Evolutionary conservation across 176 grass and related monocot species (phyloP).

Genomic region (Olyra latifolia): DNA sequence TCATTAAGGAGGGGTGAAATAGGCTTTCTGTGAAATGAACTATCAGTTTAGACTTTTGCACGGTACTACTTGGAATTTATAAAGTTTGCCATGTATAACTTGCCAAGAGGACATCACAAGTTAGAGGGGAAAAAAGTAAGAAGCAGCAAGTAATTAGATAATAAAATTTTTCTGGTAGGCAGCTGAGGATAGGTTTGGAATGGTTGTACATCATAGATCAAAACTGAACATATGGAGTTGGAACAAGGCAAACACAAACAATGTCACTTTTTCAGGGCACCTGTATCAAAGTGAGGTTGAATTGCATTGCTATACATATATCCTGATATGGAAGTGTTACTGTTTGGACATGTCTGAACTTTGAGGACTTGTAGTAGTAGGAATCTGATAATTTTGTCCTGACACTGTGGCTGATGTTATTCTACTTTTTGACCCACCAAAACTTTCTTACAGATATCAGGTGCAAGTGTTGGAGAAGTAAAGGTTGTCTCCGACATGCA

Average conservation of each 20-base stretch:
- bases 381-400: neutral
- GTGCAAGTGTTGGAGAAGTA: conserved; percentile 79
- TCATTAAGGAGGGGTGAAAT: conserved; percentile 21
- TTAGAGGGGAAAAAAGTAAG: conserved; percentile 23
- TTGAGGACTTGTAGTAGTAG: neutral
- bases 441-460: conserved; percentile 70
- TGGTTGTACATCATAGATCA: neutral
- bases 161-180: neutral
- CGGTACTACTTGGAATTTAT: conserved; percentile 34
- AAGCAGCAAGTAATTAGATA: conserved; percentile 3
- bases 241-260: neutral
- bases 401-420: neutral
- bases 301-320: neutral
- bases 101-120: conserved; percentile 24
- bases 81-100: conserved; percentile 27
- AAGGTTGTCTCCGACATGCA: conserved; percentile 87
- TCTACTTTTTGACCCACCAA: neutral
- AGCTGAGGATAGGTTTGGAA: neutral
- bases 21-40: neutral
- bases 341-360: neutral
- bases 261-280: neutral
- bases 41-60: conserved; percentile 30
- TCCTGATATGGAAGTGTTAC: neutral
- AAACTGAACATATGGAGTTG: neutral
- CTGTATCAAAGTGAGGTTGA: neutral